Evolutionary conservation across 1,139 yeast genomes (phyloP).

Genomic region (Nadsonia starkeyi-henricii): DNA sequence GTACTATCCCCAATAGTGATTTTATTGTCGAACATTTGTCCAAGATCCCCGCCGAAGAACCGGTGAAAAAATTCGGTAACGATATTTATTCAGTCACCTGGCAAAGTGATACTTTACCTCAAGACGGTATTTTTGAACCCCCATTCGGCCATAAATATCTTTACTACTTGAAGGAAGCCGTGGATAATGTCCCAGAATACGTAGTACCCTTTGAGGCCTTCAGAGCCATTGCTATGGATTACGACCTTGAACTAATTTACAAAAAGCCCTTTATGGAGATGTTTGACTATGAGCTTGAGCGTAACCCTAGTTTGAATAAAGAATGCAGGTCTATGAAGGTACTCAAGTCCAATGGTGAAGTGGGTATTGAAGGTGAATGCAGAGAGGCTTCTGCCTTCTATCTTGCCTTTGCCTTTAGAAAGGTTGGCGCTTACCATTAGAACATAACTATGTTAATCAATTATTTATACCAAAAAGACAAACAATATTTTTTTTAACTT

Average conservation of each 20-base stretch:
- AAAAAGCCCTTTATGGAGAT: conserved; percentile 72
- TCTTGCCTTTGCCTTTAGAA: conserved; percentile 66
- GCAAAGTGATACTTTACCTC: conserved; percentile 41
- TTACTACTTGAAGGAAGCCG: conserved; percentile 81
- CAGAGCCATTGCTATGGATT: conserved; percentile 70
- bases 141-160: conserved; percentile 78
- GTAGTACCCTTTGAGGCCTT: conserved; percentile 93
- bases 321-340: conserved; percentile 20
- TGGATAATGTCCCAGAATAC: conserved; percentile 91
- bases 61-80: conserved; percentile 58
- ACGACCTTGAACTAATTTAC: conserved; percentile 56
- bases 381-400: conserved; percentile 83
- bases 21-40: conserved; percentile 53
- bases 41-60: conserved; percentile 23
- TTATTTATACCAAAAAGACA: no score
- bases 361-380: conserved; percentile 83
- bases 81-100: conserved; percentile 69
- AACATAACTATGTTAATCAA: neutral
- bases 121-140: conserved; percentile 52
- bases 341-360: conserved; percentile 48
- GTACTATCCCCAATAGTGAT: conserved; percentile 90
- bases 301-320: conserved; percentile 17
- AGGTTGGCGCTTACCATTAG: conserved; percentile 20
- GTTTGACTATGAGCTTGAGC: conserved; percentile 61
- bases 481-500: no score